Evolutionary conservation across 2,329 filamentous ascomycete species (phyloP).

Genomic region (Cladophialophora exuberans): DNA sequence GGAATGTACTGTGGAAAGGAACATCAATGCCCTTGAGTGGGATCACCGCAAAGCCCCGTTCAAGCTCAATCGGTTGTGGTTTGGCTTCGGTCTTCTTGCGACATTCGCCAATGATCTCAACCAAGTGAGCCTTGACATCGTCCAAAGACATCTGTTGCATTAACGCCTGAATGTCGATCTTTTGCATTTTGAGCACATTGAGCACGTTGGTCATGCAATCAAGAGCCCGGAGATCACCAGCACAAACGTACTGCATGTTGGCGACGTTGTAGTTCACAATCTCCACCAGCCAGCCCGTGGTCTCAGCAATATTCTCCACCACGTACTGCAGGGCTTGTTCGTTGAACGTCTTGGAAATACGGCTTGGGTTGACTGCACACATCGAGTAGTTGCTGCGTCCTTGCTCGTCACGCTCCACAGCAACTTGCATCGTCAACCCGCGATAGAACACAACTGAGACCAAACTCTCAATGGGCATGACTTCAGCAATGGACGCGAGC

Average conservation of each 20-base stretch:
- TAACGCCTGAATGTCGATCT: constrained; percentile 94
- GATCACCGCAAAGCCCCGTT: constrained; percentile 96
- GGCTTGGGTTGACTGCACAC: constrained; percentile 98
- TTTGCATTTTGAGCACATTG: constrained; percentile 95
- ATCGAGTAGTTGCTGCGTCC: constrained; percentile 98
- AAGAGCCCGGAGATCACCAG: constrained; percentile 67
- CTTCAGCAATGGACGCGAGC: constrained; percentile 90
- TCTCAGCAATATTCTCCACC: constrained; percentile 90
- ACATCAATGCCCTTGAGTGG: constrained; percentile 94
- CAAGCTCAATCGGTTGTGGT: constrained; percentile 81
- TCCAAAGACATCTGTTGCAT: constrained; percentile 85
- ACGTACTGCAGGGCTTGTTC: constrained; percentile 97
- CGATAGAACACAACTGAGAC: constrained; percentile 99
- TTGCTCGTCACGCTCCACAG: constrained; percentile 89
- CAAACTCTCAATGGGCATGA: constrained; percentile 99
- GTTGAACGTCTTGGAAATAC: constrained; percentile 98
- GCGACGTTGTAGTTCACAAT: constrained; percentile 94
- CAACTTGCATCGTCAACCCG: constrained; percentile 98
- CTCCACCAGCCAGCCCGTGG: constrained; percentile 93
- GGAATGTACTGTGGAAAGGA: constrained; percentile 97
- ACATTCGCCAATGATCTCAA: constrained; percentile 87
- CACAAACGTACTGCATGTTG: constrained; percentile 71
- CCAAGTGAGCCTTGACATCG: constrained; percentile 85
- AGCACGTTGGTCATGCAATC: constrained; percentile 75
- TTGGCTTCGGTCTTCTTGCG: constrained; percentile 87